These are phyloP conservation scores for Dactylellina sp. DNA, from an alignment of 2,329 filamentous ascomycete species.

Conservation along the genomic window DNA sequence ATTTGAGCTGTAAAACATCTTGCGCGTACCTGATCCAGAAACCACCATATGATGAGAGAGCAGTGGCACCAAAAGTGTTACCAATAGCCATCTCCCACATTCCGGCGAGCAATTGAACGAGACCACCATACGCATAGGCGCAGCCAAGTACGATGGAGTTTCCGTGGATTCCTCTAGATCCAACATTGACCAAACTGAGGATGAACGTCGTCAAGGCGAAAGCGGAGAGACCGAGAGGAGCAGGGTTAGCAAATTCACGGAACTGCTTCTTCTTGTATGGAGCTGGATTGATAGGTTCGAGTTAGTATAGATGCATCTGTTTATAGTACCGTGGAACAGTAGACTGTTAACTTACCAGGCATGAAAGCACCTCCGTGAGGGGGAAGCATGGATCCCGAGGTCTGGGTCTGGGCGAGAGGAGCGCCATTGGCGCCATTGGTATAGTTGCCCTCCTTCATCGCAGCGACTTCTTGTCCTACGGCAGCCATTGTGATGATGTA, in stretches of 20 bases:
- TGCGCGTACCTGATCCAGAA: constrained; percentile 75
- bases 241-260: constrained; percentile 82
- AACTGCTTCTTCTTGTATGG: constrained; percentile 72
- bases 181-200: constrained; percentile 78
- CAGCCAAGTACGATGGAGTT: constrained; percentile 77
- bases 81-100: constrained; percentile 95
- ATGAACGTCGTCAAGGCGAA: constrained; percentile 88
- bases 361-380: constrained; percentile 80
- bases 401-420: constrained; percentile 42
- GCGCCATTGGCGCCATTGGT: constrained; percentile 47
- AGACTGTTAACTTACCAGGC: constrained; percentile 68
- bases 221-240: constrained; percentile 79
- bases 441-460: constrained; percentile 29
- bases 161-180: constrained; percentile 70
- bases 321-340: background rate
- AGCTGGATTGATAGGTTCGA: constrained; percentile 5
- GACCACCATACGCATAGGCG: constrained; percentile 80
- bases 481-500: constrained; percentile 42
- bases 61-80: constrained; percentile 86
- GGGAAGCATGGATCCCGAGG: constrained; percentile 63
- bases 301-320: constrained; percentile 22
- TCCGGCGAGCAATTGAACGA: constrained; percentile 82
- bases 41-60: constrained; percentile 82
- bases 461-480: constrained; percentile 29
- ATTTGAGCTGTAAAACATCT: background rate